Evolutionary conservation across 345 rosid species (phyloP), one percentile per base, ranked within the genome.

Genomic region (Trapa bicornis): DNA sequence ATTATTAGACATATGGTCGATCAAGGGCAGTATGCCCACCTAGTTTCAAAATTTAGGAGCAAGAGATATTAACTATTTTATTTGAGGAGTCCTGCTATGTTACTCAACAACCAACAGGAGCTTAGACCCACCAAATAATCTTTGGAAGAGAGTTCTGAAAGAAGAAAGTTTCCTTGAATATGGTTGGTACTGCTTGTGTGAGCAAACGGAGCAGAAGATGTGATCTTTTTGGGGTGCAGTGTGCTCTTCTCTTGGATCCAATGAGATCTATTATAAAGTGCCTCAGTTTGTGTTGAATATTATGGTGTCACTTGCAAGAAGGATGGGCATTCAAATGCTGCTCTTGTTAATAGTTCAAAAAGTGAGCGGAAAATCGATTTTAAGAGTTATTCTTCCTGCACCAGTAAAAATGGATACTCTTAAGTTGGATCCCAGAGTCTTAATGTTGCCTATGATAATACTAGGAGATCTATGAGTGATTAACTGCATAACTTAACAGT

Each of bases 1-100:
- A 73, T 93, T 68, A 86, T 90, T 73, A 87, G 74, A 73, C 77
- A 75, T 33, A 87, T 90, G 97, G 82, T 76, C 71, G 88, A 86
- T 69, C 84, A 80, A 73, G 92, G 94, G 58, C 82, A 78, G 66
- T 87, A 88, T 77, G 72, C 65, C 68, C 86, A 89, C 81, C 78
- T 88, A 71, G 72, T 81, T 64, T 69, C 87, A 6, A 86, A 87
- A 75, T 69, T 84, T 65, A 78, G 72, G 73, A 73, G 77, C 72
- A 79, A 75, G 77, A 80, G 87, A 79, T 71, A 57, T 58, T 71
- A 13, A 57, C 38, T 13, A 15, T 8, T 41, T 41, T 8, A 41
- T 41, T 41, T 41, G 43, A 41, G 43, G 43, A 41, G 7, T 41
- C 2, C 43, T 41, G 43, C 43, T 41, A 41, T 41, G 43, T 41